Evolutionary conservation across 116 monocot species (phyloP).

Genomic region (Trichopus zeylanicus): DNA sequence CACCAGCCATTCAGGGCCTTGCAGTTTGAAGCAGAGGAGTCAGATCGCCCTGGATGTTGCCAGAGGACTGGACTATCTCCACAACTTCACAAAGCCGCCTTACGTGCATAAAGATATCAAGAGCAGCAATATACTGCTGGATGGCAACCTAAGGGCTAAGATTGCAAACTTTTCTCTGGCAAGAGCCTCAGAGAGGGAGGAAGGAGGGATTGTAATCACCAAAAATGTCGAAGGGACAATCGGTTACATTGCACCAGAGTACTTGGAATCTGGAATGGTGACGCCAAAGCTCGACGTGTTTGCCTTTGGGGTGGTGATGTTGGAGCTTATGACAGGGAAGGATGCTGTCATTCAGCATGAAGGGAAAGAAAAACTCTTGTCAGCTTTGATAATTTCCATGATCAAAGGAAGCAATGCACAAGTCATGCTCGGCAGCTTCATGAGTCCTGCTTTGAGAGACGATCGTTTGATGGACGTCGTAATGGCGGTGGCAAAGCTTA

Average conservation of each 20-base stretch:
- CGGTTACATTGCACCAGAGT: constrained; percentile 47
- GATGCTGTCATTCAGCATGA: constrained; percentile 5
- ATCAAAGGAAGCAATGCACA: constrained; percentile 10
- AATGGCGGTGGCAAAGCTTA: constrained; percentile 15
- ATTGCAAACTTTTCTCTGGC: constrained; percentile 25
- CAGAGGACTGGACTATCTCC: constrained; percentile 31
- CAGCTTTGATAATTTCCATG: constrained; percentile 7
- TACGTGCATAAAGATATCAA: constrained; percentile 32
- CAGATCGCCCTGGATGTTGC: constrained; percentile 36
- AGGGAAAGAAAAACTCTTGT: constrained; percentile 12
- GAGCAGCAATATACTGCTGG: constrained; percentile 31
- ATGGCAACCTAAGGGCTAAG: constrained; percentile 21
- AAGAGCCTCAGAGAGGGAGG: constrained; percentile 6
- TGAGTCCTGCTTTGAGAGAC: constrained; percentile 6
- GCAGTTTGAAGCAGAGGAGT: constrained; percentile 20
- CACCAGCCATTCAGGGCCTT: constrained; percentile 1
- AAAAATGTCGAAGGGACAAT: constrained; percentile 19
- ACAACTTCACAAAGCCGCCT: constrained; percentile 27
- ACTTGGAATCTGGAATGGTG: constrained; percentile 27
- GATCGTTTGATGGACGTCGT: constrained; percentile 8
- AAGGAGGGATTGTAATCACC: constrained; percentile 6
- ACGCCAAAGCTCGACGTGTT: constrained; percentile 43
- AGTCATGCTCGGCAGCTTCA: constrained; percentile 5
- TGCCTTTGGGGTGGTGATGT: constrained; percentile 41
- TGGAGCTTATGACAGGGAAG: constrained; percentile 30